phyloP scores from a whole-genome alignment of 2,329 filamentous ascomycete genomes.

The Aspergillus floridensis region DNA sequence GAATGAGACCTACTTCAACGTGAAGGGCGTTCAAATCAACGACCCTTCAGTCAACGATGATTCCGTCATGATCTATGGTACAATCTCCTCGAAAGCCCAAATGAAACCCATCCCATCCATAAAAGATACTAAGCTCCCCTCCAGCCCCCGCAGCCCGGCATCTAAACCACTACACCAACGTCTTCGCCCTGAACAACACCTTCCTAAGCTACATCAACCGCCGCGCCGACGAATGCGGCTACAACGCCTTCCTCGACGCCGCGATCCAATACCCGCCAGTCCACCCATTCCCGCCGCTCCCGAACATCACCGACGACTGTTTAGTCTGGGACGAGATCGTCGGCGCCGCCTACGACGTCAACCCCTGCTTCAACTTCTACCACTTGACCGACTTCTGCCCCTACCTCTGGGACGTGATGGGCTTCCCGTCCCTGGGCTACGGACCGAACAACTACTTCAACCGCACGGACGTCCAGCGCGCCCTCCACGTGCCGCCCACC shows the following conservation, averaged over 20 bases:
- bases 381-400: slow-evolving; percentile 71
- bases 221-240: slow-evolving; percentile 44
- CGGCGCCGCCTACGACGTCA: slow-evolving; percentile 54
- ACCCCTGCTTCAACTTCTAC: slow-evolving; percentile 78
- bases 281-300: slow-evolving; percentile 56
- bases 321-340: slow-evolving; percentile 56
- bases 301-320: slow-evolving; percentile 51
- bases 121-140: too few species aligned
- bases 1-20: slow-evolving; percentile 64
- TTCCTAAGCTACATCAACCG: slow-evolving; percentile 40
- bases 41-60: slow-evolving; percentile 63
- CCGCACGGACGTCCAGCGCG: slow-evolving; percentile 64
- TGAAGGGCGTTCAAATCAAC: slow-evolving; percentile 69
- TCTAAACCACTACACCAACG: slow-evolving; percentile 39
- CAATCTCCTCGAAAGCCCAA: neutral
- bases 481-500: slow-evolving; percentile 57
- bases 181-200: slow-evolving; percentile 45
- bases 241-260: slow-evolving; percentile 42
- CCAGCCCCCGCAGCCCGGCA: slow-evolving; percentile 41
- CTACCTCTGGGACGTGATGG: slow-evolving; percentile 63
- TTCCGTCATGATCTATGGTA: slow-evolving; percentile 50
- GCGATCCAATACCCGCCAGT: slow-evolving; percentile 65
- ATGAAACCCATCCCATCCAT: neutral
- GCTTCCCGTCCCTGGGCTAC: slow-evolving; percentile 64
- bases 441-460: slow-evolving; percentile 67